These are phyloP conservation scores for Globisporangium recalcitrans DNA, from an alignment of 352 stramenopile species.

Conservation along the genomic window DNA sequence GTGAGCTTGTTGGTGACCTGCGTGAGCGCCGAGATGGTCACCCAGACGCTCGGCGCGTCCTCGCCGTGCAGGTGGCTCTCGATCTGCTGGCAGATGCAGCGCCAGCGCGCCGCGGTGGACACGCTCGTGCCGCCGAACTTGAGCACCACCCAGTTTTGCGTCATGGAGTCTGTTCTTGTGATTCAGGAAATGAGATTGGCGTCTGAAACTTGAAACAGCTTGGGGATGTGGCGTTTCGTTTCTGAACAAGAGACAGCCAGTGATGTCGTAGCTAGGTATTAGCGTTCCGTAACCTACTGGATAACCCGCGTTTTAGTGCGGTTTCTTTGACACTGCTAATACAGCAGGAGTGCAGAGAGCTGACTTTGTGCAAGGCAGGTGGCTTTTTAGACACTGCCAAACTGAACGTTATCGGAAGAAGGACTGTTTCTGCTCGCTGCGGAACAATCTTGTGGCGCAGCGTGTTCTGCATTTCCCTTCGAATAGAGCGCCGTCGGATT, in stretches of 20 bases:
- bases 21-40: slow-evolving; percentile 84
- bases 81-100: slow-evolving; percentile 73
- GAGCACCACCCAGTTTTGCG: slow-evolving; percentile 69
- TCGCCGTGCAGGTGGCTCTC: slow-evolving; percentile 40
- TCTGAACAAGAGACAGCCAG: not conserved
- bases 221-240: not conserved
- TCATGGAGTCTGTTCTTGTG: not conserved
- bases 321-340: not conserved
- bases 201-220: too few species aligned
- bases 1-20: slow-evolving; percentile 87
- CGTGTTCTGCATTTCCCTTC: not conserved
- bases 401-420: not conserved
- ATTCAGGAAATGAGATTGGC: slow-evolving; percentile 2
- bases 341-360: not conserved
- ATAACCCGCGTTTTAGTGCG: not conserved
- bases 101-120: slow-evolving; percentile 71
- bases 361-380: not conserved
- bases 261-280: not conserved
- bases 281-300: not conserved
- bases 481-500: slow-evolving; percentile 7
- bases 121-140: slow-evolving; percentile 90
- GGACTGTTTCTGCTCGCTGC: slow-evolving; percentile 1
- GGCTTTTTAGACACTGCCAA: not conserved
- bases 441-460: slow-evolving; percentile 6
- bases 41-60: slow-evolving; percentile 57